phyloP scores from a whole-genome alignment of 225 moss, liverwort and hornwort genomes.

The Asterella californica region DNA sequence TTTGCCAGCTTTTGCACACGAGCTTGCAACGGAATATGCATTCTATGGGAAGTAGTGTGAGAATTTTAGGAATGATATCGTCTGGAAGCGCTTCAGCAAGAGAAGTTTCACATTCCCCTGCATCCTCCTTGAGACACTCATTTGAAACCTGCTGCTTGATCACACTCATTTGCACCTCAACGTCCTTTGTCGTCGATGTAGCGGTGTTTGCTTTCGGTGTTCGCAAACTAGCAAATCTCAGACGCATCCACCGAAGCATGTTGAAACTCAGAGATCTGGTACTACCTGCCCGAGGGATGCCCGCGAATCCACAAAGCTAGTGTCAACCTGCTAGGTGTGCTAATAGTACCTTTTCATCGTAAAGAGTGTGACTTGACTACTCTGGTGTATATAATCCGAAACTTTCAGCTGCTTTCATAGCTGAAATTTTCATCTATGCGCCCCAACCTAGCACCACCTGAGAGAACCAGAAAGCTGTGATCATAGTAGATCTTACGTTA shows the following conservation, averaged over 20 bases:
- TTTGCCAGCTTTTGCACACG: constrained; percentile 11
- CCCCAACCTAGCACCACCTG: not conserved
- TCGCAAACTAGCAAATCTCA: not conserved
- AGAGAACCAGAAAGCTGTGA: not conserved
- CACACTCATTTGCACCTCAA: not conserved
- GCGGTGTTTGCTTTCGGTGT: not conserved
- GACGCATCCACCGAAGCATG: not conserved
- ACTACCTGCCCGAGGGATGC: not conserved
- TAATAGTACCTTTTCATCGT: not conserved
- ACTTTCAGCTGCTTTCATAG: not conserved
- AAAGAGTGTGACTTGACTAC: not conserved
- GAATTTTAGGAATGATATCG: not conserved
- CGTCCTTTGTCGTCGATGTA: not conserved
- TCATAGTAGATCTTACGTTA: not conserved
- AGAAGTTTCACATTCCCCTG: not conserved
- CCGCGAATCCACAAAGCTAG: not conserved
- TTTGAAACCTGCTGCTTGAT: not conserved
- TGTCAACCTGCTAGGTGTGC: not conserved
- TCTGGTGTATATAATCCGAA: not conserved
- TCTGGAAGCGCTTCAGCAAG: not conserved
- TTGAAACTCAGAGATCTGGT: not conserved
- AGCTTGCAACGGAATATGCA: constrained; percentile 4
- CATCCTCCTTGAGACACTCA: not conserved
- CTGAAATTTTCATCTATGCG: too few species aligned
- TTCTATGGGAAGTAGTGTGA: not conserved